Evolutionary conservation across 1,139 yeast genomes (phyloP).

Genomic region (Yamadazyma friedrichii): DNA sequence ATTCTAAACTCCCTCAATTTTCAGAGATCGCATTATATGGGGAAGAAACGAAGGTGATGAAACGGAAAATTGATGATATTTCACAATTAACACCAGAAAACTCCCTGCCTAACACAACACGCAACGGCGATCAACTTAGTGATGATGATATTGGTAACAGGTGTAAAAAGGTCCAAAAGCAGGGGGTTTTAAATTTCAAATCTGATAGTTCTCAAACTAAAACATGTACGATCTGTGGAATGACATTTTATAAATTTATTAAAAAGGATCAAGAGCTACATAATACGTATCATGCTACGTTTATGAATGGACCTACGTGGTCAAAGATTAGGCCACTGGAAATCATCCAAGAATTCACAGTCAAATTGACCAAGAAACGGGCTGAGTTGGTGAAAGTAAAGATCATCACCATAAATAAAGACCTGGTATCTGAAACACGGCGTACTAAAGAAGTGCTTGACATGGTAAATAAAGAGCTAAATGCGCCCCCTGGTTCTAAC

Average conservation of each 20-base stretch:
- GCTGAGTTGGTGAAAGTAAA: conserved; percentile 8
- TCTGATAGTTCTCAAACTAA: conserved; percentile 12
- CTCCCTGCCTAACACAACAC: not conserved
- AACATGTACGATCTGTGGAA: conserved; percentile 57
- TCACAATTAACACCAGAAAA: not conserved
- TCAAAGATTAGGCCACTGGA: not conserved
- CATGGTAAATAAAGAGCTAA: conserved; percentile 58
- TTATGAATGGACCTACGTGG: conserved; percentile 50
- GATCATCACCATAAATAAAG: conserved; percentile 19
- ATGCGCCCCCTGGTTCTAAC: conserved; percentile 54
- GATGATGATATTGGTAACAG: not conserved
- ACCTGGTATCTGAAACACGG: conserved; percentile 19
- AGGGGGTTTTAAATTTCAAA: conserved; percentile 7
- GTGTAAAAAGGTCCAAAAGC: conserved; percentile 2
- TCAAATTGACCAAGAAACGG: not conserved
- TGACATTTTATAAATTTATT: conserved; percentile 53
- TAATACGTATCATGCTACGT: conserved; percentile 44
- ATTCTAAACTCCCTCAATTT: not conserved
- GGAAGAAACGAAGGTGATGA: not conserved
- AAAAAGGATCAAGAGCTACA: conserved; percentile 49
- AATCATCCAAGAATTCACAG: not conserved
- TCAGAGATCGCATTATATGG: not conserved
- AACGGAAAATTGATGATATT: not conserved
- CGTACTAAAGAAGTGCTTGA: conserved; percentile 31
- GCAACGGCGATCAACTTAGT: not conserved